Percentiles rank a stretch among this genome's conserved stretches.
Conservation (phyloP, 2,329 filamentous ascomycete species). For the Lachnellula hyalina region DNA sequence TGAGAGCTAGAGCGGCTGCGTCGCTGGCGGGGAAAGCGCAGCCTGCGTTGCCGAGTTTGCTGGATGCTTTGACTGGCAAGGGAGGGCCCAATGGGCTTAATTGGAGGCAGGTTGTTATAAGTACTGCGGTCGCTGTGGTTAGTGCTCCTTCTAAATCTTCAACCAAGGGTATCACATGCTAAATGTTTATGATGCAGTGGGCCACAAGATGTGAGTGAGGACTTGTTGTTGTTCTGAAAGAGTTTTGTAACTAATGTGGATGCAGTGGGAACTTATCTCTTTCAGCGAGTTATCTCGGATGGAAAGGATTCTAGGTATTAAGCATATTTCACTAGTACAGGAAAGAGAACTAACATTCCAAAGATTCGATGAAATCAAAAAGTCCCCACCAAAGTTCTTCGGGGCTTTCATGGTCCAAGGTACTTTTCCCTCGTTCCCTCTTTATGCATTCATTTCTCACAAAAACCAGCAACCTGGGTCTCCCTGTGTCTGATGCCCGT, state of each 20-base stretch:
- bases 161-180: background rate
- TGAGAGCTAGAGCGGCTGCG: conserved; percentile 49
- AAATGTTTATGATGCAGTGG: conserved; percentile 38
- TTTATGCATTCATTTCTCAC: background rate
- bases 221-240: background rate
- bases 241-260: background rate
- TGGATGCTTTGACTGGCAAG: conserved; percentile 39
- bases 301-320: conserved; percentile 48
- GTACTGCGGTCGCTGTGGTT: conserved; percentile 46
- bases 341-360: background rate
- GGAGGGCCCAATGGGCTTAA: conserved; percentile 42
- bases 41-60: conserved; percentile 42
- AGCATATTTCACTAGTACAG: background rate
- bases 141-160: background rate
- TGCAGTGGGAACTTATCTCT: conserved; percentile 59
- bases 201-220: conserved; percentile 48
- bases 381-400: conserved; percentile 46
- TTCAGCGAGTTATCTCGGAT: conserved; percentile 52
- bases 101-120: conserved; percentile 56
- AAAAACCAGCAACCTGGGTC: conserved; percentile 52
- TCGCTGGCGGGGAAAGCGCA: conserved; percentile 35
- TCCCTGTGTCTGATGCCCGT: conserved; percentile 62
- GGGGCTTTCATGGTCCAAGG: conserved; percentile 52
- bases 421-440: background rate
- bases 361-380: conserved; percentile 49